Conservation (phyloP, 2,329 filamentous ascomycete species). For the Fusarium sp. region DNA sequence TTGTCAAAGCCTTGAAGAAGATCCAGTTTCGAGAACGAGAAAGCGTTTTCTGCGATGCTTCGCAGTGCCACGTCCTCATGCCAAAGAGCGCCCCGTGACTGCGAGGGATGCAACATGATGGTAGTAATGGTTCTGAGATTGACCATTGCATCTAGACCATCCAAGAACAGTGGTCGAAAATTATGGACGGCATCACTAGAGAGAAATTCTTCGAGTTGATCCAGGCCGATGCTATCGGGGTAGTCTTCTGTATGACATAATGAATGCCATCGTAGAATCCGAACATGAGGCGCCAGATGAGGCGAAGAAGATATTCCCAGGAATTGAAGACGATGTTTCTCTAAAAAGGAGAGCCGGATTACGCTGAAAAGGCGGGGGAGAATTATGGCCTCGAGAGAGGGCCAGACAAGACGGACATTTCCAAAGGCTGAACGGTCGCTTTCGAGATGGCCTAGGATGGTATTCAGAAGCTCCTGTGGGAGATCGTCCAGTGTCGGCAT, state of each 20-base stretch:
- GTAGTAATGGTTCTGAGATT: background rate
- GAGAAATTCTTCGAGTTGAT: background rate
- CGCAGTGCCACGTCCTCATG: background rate
- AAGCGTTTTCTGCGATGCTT: accelerated
- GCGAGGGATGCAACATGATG: background rate
- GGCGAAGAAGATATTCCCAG: background rate
- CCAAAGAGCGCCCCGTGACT: background rate
- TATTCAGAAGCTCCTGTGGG: background rate
- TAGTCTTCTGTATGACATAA: background rate
- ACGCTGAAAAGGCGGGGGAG: conserved; percentile 1
- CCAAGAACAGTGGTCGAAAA: background rate
- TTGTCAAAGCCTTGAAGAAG: background rate
- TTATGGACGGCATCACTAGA: background rate
- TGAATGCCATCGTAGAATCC: background rate
- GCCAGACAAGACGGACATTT: background rate
- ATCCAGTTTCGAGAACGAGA: background rate
- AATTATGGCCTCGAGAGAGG: background rate
- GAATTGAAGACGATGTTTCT: background rate
- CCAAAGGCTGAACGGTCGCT: background rate
- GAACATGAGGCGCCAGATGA: background rate
- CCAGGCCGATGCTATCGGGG: background rate
- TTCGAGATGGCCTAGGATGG: background rate
- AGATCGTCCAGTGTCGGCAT: background rate
- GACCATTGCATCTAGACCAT: background rate
- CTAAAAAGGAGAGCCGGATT: background rate